These are phyloP conservation scores for Limtongia smithiae DNA, from an alignment of 805 yeast species.

Conservation along the genomic window DNA sequence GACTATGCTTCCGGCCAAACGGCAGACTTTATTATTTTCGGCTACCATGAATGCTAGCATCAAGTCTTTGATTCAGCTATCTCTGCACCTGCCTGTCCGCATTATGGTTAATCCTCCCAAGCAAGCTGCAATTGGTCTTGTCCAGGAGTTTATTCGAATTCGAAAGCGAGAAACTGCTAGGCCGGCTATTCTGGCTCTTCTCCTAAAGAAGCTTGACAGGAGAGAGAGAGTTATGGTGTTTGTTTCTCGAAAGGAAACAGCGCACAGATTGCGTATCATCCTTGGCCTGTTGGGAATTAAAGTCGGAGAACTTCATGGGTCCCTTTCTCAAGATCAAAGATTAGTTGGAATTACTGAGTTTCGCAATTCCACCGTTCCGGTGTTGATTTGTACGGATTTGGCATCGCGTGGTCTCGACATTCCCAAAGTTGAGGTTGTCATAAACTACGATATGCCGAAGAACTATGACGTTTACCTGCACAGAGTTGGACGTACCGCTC, in stretches of 20 bases:
- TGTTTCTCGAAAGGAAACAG: conserved; percentile 86
- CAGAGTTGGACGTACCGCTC: conserved; percentile 98
- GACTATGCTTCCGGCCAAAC: conserved; percentile 77
- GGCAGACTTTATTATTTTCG: conserved; percentile 91
- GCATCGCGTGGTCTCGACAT: conserved; percentile 99
- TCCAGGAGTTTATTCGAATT: conserved; percentile 91
- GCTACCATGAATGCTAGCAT: conserved; percentile 97
- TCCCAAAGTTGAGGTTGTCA: conserved; percentile 91
- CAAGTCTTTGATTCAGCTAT: conserved; percentile 79
- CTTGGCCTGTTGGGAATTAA: conserved; percentile 77
- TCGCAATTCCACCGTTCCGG: conserved; percentile 77
- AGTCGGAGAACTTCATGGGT: conserved; percentile 83
- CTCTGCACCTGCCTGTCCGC: conserved; percentile 85
- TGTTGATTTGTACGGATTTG: conserved; percentile 91
- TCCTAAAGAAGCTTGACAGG: conserved; percentile 65
- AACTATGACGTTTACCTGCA: conserved; percentile 87
- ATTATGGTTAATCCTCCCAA: conserved; percentile 96
- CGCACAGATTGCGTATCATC: conserved; percentile 84
- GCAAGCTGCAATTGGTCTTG: conserved; percentile 83
- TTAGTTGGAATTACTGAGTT: conserved; percentile 76
- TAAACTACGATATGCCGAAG: conserved; percentile 95
- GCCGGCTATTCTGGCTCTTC: conserved; percentile 73
- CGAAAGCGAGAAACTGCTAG: conserved; percentile 75
- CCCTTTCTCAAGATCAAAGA: conserved; percentile 90
- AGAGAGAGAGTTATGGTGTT: conserved; percentile 81